A percentile compares a stretch with the other conserved stretches of the same genome.
Conservation (phyloP, 371 early-diverging fungal species). For the Mortierella sp. region DNA sequence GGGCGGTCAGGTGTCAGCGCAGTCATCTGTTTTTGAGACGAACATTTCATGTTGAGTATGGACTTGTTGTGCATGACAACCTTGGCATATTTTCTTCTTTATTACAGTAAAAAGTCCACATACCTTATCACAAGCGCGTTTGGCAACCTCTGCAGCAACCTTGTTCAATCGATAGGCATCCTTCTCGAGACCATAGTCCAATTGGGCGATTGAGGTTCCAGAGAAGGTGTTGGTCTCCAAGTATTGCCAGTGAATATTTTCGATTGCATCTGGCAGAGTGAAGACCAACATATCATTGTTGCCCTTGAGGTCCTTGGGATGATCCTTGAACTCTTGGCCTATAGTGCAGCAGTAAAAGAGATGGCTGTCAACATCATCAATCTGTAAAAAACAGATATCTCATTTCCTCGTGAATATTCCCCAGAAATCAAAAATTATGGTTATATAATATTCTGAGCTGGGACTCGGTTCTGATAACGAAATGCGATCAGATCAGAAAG, state of each 20-base stretch:
- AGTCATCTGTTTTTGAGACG: slow-evolving; percentile 55
- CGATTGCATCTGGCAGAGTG: slow-evolving; percentile 90
- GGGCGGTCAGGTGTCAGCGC: slow-evolving; percentile 75
- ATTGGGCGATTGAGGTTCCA: slow-evolving; percentile 90
- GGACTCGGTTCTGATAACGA: not conserved
- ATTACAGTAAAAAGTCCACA: not conserved
- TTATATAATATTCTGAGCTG: no score
- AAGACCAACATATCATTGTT: slow-evolving; percentile 95
- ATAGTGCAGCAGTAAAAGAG: not conserved
- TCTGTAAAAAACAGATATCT: not conserved
- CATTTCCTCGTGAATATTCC: no score
- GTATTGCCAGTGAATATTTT: slow-evolving; percentile 88
- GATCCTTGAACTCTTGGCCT: slow-evolving; percentile 85
- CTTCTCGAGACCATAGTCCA: slow-evolving; percentile 88
- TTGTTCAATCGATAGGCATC: slow-evolving; percentile 92
- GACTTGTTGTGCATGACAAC: not conserved
- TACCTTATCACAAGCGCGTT: slow-evolving; percentile 85
- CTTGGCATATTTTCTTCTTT: not conserved
- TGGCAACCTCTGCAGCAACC: slow-evolving; percentile 89
- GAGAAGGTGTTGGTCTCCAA: slow-evolving; percentile 95
- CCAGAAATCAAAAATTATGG: no score
- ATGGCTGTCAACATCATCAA: not conserved
- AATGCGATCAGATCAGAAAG: not conserved
- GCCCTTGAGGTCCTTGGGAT: slow-evolving; percentile 88
- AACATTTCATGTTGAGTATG: not conserved